Base-by-base conservation (phyloP, 352 stramenopile genomes). In the Phytophthora kernoviae region DNA sequence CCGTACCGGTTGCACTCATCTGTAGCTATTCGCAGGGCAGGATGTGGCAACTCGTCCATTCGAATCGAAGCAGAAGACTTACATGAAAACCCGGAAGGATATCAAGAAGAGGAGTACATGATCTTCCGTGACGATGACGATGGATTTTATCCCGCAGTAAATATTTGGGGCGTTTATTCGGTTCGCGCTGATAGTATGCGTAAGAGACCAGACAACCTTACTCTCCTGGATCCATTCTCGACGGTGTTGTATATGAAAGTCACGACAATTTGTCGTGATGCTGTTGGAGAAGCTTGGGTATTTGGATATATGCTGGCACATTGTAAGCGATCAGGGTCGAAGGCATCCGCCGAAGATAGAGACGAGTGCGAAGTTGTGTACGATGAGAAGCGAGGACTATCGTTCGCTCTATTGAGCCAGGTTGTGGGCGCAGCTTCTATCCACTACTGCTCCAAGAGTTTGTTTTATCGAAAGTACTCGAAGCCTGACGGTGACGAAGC, bases 61-160 rank as follows among this genome's bases (percentile, higher is more conserved):
- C 63, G 58, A 68, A 64, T 72, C 45, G 63, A 72, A 72, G 36
- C 40, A 10, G 58, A 50, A n/a, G n/a, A 15, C 12, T 24, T 2
- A 51, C 9, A 22, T 18, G 22, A 39, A 39, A 15, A 9, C 10
- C 41, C 14, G 0, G 20, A 10, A 46, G 22, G 5, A 15, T 20
- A 30, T 39, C 27, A 64, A 50, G 49, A 70, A 2, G 58, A 64
- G 12, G 40, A 68, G 40, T 72, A 54, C 46, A 57, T 56, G 47
- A 72, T 72, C 11, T 64, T 72, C 43, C 63, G 63, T 10, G 52
- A 68, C 15, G 63, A 72, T 43, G 63, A 72, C 12, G 52, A 72
- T 3, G 52, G 32, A 14, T 72, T 72, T 72, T 72, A 58, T 72
- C 63, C 63, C 24, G 63, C 57, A 64, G 63, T 72, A 34, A 68